Percentiles rank a stretch among this genome's conserved stretches.
These are phyloP conservation scores for Cutaneotrichosporon sp. DNA, from an alignment of 1,284 basidiomycete genomes.

Conservation along the genomic window DNA sequence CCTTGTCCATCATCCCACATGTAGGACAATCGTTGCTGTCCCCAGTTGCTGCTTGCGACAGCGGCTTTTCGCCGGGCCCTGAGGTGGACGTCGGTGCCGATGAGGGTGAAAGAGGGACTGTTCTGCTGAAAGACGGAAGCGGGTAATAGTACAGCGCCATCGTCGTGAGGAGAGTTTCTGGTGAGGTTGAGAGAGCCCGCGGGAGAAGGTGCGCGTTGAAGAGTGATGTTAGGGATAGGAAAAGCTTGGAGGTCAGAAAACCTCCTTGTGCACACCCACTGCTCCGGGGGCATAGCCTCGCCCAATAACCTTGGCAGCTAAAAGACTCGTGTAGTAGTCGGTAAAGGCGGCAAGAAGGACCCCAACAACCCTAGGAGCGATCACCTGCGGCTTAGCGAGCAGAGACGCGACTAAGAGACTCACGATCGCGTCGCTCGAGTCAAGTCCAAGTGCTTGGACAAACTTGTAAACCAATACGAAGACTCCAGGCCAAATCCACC, in stretches of 20 bases:
- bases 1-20: neutral
- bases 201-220: slow-evolving; percentile 83
- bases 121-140: slow-evolving; percentile 24
- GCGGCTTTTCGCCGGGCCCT: neutral
- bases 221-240: slow-evolving; percentile 79
- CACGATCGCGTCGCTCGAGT: slow-evolving; percentile 61
- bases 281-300: slow-evolving; percentile 62
- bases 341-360: slow-evolving; percentile 75
- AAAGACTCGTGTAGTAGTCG: slow-evolving; percentile 69
- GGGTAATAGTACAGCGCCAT: slow-evolving; percentile 77
- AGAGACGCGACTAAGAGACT: slow-evolving; percentile 30
- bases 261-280: slow-evolving; percentile 58
- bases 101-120: neutral
- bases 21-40: neutral
- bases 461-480: slow-evolving; percentile 16
- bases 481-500: slow-evolving; percentile 30
- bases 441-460: slow-evolving; percentile 47
- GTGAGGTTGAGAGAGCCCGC: slow-evolving; percentile 86
- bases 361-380: slow-evolving; percentile 73
- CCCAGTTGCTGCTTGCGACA: neutral
- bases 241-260: slow-evolving; percentile 59
- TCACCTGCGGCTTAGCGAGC: slow-evolving; percentile 40
- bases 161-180: slow-evolving; percentile 82
- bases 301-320: slow-evolving; percentile 66
- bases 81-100: neutral